phyloP scores from a whole-genome alignment of 805 yeast genomes.

The Candida taoyuanica region DNA sequence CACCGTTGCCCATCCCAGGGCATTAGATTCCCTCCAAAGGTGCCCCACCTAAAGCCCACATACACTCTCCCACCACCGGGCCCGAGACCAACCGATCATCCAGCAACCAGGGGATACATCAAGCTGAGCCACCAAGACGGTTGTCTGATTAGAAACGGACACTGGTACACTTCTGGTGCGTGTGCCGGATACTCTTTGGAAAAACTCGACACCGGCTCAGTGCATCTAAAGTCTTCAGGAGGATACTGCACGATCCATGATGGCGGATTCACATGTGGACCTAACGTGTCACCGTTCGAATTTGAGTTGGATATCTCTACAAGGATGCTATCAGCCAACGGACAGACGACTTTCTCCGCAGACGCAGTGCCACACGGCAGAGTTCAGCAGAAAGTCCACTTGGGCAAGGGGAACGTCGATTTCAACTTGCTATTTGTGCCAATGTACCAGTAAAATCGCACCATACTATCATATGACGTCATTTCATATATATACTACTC shows the following conservation, averaged over 20 bases:
- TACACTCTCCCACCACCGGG: constrained; percentile 10
- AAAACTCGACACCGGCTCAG: constrained; percentile 37
- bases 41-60: constrained; percentile 24
- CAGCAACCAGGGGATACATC: constrained; percentile 40
- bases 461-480: neutral
- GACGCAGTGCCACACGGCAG: constrained; percentile 27
- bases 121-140: constrained; percentile 52
- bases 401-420: constrained; percentile 37
- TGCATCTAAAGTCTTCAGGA: constrained; percentile 57
- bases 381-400: constrained; percentile 42
- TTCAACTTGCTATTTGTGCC: constrained; percentile 29
- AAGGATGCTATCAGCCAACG: constrained; percentile 10
- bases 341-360: constrained; percentile 11
- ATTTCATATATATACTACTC: no score
- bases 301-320: constrained; percentile 10
- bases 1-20: constrained; percentile 68
- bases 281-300: constrained; percentile 52
- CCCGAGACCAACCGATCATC: constrained; percentile 31
- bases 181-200: constrained; percentile 70
- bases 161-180: constrained; percentile 75
- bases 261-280: constrained; percentile 28
- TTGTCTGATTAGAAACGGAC: constrained; percentile 79
- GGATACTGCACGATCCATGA: constrained; percentile 64
- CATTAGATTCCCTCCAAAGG: constrained; percentile 55
- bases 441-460: neutral